phyloP scores from a whole-genome alignment of 2,329 filamentous ascomycete species.

The Cordyceps pruinosa region DNA sequence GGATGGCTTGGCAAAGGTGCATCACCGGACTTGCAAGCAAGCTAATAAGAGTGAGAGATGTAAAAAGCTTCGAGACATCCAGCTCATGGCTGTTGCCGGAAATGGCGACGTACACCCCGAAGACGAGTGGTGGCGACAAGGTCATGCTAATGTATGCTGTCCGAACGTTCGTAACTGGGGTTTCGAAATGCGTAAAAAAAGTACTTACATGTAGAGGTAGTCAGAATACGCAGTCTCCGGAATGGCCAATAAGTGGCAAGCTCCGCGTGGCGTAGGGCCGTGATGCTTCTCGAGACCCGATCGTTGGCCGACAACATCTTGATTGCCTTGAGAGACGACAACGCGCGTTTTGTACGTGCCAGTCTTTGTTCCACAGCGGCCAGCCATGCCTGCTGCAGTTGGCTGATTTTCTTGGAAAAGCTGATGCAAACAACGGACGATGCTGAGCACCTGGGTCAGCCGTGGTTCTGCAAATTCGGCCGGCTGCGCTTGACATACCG shows the following conservation, averaged over 20 bases:
- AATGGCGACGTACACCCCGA: not conserved
- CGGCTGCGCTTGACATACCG: not conserved
- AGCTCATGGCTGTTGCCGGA: not conserved
- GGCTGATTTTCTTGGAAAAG: not conserved
- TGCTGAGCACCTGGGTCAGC: not conserved
- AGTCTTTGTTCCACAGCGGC: not conserved
- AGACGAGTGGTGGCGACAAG: not conserved
- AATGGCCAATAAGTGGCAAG: not conserved
- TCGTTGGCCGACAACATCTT: constrained; percentile 1
- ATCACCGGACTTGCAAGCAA: constrained; percentile 1
- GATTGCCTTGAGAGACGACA: constrained; percentile 3
- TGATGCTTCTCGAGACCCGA: not conserved
- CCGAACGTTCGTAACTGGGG: not conserved
- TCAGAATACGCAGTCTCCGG: not conserved
- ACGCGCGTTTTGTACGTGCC: not conserved
- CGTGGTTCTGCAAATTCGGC: not conserved
- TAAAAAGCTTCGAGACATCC: not conserved
- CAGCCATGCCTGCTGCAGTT: not conserved
- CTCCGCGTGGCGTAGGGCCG: not conserved
- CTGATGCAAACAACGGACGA: not conserved
- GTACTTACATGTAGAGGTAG: not conserved
- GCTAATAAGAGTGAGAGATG: not conserved
- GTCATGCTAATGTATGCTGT: constrained; percentile 3
- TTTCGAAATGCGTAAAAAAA: not conserved
- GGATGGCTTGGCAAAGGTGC: constrained; percentile 1